Base-by-base conservation (phyloP, 2,329 filamentous ascomycete species). In the Cytospora paraplurivora region DNA sequence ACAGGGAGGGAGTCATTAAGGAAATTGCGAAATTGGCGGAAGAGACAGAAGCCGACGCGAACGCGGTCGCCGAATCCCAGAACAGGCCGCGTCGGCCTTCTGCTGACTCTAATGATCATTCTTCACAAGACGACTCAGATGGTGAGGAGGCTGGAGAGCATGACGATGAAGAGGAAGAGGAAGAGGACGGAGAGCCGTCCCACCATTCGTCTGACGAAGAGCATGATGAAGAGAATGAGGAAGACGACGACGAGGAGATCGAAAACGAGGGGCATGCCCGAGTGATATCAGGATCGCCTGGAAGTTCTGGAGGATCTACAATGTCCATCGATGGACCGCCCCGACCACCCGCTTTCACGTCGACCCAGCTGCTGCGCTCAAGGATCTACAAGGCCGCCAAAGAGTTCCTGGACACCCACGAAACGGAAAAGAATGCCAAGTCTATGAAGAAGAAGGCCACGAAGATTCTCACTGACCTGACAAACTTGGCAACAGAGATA, bases 1-100 rank as follows among this genome's bases (percentile, higher is more conserved):
- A 99, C 72, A 91, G 95, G 0, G 96, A 99, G 77, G 95, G 95
- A 41, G 95, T 99, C 51, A 93, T 98, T 69, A 84, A 90, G 1
- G 94, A 99, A 74, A 96, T 99, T 58, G 84, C 87, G 35, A 94
- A 93, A 72, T 80, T 99, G 37, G 89, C 92, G 0, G 75, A 80
- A 57, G 78, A 83, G 58, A 72, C 74, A 11, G 73, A 77, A 33
- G 67, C 73, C 4, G 74, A 76, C 59, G 68, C 69, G 12, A 74
- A 70, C 63, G 63, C 68, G 2, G 64, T 66, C n/a, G 47, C 47
- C 19, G 62, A 63, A 21, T 59, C 69, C 7, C 73, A 76, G 50
- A 72, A 73, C 58, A 68, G 67, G 21, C 67, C 75, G 17, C 70
- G 71, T 37, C 71, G 71, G 60, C 65, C 70, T 19, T 74, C 76